Evolutionary conservation across 2,329 filamentous ascomycete species (phyloP), one percentile per base, ranked within the genome.

Genomic region (Knufia fluminis): DNA sequence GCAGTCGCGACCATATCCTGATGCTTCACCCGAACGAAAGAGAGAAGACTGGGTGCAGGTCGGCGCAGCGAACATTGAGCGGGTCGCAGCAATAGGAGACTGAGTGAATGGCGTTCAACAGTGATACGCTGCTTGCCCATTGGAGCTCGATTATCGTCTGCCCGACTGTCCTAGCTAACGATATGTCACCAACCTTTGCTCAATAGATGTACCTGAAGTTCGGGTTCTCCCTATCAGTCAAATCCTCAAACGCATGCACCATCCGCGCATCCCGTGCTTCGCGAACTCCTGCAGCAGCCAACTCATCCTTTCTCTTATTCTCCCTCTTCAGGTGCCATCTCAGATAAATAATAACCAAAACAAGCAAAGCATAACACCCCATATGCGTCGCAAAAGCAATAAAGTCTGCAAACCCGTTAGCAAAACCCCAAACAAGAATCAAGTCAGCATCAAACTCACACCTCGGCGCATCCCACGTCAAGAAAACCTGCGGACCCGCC

Each of bases 381-480:
- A 87, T 69, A 58, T 86, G 82, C 1, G 80, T 82, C 4, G 79
- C 72, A 52, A 85, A 85, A 1, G 83, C 83, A 52, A 79, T 83
- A 59, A 81, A 79, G 63, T 86, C 33, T 36, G n/a, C 6, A 16
- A n/a, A 6, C 4, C n/a, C 6, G 16, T 36, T 17, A 36, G 33
- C 16, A 14, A 28, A 6, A 36, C 4, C n/a, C 10, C 10, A 36
- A 6, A 16, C n/a, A 17, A 17, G 33, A n/a, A 16, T 4, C n/a
- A n/a, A 4, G 33, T n/a, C 6, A 8, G 33, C n/a, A n/a, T n/a
- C n/a, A n/a, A 14, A 36, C 33, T 7, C n/a, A 36, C 33, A 87
- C 7, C 77, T 71, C 0, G 83, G 82, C 0, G 69, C 71, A 59
- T 86, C 78, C 60, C 70, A 69, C 16, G 68, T 65, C 6, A 80